These are phyloP conservation scores for Mycosphaerella arachidis DNA, from an alignment of 2,329 filamentous ascomycete genomes.

Conservation along the genomic window DNA sequence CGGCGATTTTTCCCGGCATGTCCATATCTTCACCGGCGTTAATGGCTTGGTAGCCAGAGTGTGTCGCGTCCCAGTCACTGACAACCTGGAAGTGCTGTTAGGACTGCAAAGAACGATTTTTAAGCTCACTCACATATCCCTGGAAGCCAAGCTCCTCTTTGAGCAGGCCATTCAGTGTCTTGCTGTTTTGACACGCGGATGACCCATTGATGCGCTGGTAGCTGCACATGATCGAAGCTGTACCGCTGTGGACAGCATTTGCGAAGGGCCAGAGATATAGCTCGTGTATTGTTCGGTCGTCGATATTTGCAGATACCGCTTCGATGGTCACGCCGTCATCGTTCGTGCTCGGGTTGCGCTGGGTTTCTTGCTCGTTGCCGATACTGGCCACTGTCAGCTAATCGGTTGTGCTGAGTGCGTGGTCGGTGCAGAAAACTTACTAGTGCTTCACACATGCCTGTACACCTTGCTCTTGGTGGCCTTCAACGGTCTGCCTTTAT, in stretches of 20 bases:
- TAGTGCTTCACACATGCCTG: constrained; percentile 64
- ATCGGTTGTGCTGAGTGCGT: no score
- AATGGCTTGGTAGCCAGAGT: constrained; percentile 48
- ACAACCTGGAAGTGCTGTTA: constrained; percentile 42
- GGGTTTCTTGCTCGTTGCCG: constrained; percentile 47
- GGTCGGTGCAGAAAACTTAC: constrained; percentile 32
- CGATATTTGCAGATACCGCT: constrained; percentile 31
- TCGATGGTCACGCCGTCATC: constrained; percentile 31
- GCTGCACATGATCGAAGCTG: constrained; percentile 32
- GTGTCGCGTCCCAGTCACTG: constrained; percentile 60
- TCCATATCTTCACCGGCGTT: constrained; percentile 28
- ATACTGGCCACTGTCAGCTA: constrained; percentile 45
- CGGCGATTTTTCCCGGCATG: constrained; percentile 49
- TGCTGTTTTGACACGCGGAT: constrained; percentile 58
- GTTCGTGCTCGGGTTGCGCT: constrained; percentile 23
- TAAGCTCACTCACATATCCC: constrained; percentile 41
- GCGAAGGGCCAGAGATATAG: constrained; percentile 33
- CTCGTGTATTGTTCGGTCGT: constrained; percentile 64
- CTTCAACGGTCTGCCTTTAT: constrained; percentile 64
- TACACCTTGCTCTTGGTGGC: constrained; percentile 67
- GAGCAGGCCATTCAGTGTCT: constrained; percentile 62
- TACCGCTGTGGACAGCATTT: constrained; percentile 28
- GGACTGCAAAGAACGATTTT: neutral
- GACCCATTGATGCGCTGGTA: constrained; percentile 63
- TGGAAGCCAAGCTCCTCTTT: constrained; percentile 72